Evolutionary conservation across 1,139 yeast genomes (phyloP).

Genomic region (Yamadazyma atmosphaerica): DNA sequence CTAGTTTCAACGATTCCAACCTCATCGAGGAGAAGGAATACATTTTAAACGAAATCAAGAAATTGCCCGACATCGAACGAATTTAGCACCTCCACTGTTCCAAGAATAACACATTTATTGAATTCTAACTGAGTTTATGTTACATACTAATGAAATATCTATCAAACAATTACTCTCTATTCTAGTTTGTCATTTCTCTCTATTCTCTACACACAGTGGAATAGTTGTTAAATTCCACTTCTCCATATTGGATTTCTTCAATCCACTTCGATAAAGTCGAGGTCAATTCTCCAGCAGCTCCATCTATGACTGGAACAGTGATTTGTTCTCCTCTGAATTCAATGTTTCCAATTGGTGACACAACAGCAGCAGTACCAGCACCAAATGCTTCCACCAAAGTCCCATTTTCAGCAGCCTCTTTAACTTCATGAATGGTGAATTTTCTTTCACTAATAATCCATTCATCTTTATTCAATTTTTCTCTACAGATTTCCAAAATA

Average conservation of each 20-base stretch:
- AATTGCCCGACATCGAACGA: conserved; percentile 52
- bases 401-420: conserved; percentile 73
- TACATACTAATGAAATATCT: too few relatives aligned
- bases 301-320: conserved; percentile 73
- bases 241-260: conserved; percentile 85
- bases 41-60: conserved; percentile 71
- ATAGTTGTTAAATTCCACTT: conserved; percentile 63
- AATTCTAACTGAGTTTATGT: too few relatives aligned
- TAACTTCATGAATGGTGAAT: conserved; percentile 78
- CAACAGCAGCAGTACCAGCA: conserved; percentile 96
- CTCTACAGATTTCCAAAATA: conserved; percentile 71
- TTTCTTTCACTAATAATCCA: conserved; percentile 85
- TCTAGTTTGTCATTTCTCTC: neutral
- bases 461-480: conserved; percentile 65
- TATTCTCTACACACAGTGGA: conserved; percentile 43
- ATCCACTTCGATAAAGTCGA: conserved; percentile 80
- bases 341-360: conserved; percentile 86
- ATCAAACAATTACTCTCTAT: too few relatives aligned
- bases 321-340: conserved; percentile 76
- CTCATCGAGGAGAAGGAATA: conserved; percentile 81
- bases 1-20: conserved; percentile 63
- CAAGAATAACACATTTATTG: too few relatives aligned
- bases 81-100: conserved; percentile 2
- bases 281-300: conserved; percentile 83
- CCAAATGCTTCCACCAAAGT: conserved; percentile 94